Conservation (phyloP, 1,284 basidiomycete species). For the Sutorius eximius region DNA sequence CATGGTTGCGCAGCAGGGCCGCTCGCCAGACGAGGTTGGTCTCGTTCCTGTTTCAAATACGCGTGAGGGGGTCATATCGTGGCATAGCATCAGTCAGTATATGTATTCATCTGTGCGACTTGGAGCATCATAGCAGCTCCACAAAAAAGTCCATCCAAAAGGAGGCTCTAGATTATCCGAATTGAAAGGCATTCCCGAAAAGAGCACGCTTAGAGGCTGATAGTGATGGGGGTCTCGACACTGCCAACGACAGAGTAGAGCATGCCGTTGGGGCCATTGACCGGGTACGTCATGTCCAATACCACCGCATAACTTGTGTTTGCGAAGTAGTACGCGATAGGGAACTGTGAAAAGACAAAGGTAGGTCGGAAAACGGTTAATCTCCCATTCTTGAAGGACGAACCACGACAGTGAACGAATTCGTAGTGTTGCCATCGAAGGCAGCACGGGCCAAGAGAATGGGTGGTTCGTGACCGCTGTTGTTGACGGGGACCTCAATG, state of each 20-base stretch:
- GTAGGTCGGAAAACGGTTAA: constrained; percentile 4
- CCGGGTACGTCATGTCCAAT: constrained; percentile 28
- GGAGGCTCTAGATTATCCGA: neutral
- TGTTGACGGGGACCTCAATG: constrained; percentile 33
- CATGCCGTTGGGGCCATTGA: constrained; percentile 25
- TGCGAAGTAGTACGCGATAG: constrained; percentile 28
- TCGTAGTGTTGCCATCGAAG: constrained; percentile 8
- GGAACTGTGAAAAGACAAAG: constrained; percentile 20
- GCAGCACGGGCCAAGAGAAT: constrained; percentile 31
- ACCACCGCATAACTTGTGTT: constrained; percentile 26
- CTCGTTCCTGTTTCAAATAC: neutral
- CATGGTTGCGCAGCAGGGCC: neutral
- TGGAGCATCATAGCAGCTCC: neutral
- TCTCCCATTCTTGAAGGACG: neutral
- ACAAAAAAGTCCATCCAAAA: neutral
- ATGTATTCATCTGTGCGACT: neutral
- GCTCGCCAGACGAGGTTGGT: neutral
- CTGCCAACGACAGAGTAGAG: constrained; percentile 31
- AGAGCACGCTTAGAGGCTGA: constrained; percentile 15
- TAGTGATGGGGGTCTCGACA: constrained; percentile 14
- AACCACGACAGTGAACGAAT: constrained; percentile 25
- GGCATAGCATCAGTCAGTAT: neutral
- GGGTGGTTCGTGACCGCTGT: constrained; percentile 34
- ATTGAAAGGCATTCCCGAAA: neutral
- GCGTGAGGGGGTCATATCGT: neutral